Percentiles rank a stretch among this genome's conserved stretches.
Evolutionary conservation across 2,329 filamentous ascomycete species (phyloP).

Genomic region (Pyrenophora graminea): DNA sequence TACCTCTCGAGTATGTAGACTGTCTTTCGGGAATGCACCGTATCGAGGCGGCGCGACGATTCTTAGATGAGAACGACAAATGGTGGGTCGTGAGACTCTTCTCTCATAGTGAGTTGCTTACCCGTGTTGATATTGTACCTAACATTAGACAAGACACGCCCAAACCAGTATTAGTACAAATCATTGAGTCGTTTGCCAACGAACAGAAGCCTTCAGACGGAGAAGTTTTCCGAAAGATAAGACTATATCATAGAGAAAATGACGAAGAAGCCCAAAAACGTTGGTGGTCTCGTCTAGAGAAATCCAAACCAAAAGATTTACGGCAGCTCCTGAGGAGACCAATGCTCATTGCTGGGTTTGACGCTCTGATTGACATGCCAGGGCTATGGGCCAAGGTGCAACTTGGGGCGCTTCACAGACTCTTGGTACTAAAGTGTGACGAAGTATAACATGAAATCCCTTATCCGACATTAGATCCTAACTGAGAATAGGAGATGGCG

Average conservation of each 20-base stretch:
- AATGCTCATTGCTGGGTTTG: constrained; percentile 17
- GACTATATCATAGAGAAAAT: constrained; percentile 17
- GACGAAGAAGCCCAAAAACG: constrained; percentile 14
- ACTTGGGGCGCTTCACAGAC: constrained; percentile 23
- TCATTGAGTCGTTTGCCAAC: constrained; percentile 12
- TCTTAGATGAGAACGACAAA: constrained; percentile 26
- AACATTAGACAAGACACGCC: constrained; percentile 10
- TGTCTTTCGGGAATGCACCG: constrained; percentile 23
- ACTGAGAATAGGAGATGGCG: constrained; percentile 17
- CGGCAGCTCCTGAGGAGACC: constrained; percentile 18
- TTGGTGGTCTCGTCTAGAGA: constrained; percentile 24
- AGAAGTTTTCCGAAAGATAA: constrained; percentile 29
- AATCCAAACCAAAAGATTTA: constrained; percentile 26
- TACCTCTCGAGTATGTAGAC: constrained; percentile 15
- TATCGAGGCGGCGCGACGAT: constrained; percentile 15
- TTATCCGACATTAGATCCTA: background rate
- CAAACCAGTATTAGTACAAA: constrained; percentile 4
- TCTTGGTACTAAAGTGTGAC: constrained; percentile 25
- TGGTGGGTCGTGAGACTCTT: constrained; percentile 29
- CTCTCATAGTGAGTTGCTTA: constrained; percentile 13
- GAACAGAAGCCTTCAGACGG: constrained; percentile 24
- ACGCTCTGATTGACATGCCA: constrained; percentile 23
- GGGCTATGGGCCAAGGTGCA: constrained; percentile 26
- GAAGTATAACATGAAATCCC: constrained; percentile 14
- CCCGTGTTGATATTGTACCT: background rate